phyloP scores from a whole-genome alignment of 148 eudicot species.

The Camellia lanceoleosa region DNA sequence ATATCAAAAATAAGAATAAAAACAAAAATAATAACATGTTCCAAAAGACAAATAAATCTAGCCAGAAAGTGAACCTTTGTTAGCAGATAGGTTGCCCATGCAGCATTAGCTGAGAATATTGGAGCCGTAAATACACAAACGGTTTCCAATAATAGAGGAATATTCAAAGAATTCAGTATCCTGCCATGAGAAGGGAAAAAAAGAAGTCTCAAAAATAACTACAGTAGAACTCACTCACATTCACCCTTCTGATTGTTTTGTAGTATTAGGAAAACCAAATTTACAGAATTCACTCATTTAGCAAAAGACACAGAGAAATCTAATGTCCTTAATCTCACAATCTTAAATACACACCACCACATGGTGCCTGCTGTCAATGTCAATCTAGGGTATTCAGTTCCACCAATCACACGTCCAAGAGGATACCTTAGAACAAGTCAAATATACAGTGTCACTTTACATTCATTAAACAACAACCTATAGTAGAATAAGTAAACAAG shows the following conservation, averaged over 20 bases:
- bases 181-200: conserved; percentile 59
- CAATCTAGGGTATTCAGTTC: conserved; percentile 96
- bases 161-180: conserved; percentile 75
- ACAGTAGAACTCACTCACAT: background rate
- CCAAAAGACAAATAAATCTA: conserved; percentile 9
- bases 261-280: background rate
- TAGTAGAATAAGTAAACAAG: conserved; percentile 3
- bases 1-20: no score
- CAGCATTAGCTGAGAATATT: conserved; percentile 83
- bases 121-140: conserved; percentile 99
- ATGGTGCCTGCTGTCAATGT: conserved; percentile 93
- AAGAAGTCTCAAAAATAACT: conserved; percentile 15
- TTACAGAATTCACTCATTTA: background rate
- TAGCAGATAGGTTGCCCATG: conserved; percentile 94
- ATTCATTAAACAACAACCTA: conserved; percentile 2
- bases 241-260: background rate
- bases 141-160: conserved; percentile 96
- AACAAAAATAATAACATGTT: no score
- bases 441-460: conserved; percentile 18
- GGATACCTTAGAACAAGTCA: conserved; percentile 66
- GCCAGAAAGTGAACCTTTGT: conserved; percentile 66
- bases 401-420: conserved; percentile 98
- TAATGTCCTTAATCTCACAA: background rate
- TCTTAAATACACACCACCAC: conserved; percentile 71
- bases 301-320: background rate